Conservation (phyloP, 768 basidiomycete genomes). For the Terana coerulea region DNA sequence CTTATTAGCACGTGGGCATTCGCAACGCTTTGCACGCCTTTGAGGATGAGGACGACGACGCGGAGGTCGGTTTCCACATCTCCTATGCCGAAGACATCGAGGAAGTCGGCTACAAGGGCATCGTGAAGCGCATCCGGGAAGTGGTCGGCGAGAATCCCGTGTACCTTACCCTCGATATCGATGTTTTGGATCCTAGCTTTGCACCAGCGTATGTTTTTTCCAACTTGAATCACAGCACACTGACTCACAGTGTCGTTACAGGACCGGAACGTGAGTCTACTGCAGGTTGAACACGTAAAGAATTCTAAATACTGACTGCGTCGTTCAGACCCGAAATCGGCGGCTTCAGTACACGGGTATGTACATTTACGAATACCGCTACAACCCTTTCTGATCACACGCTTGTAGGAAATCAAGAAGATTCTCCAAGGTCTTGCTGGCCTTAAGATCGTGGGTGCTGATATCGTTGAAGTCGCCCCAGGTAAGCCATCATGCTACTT, state of each 20-base stretch:
- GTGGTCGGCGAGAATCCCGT: constrained; percentile 32
- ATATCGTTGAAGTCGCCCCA: constrained; percentile 30
- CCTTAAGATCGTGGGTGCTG: constrained; percentile 35
- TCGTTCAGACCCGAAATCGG: constrained; percentile 29
- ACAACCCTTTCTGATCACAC: neutral
- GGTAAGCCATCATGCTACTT: constrained; percentile 12
- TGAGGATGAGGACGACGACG: constrained; percentile 30
- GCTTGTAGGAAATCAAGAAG: constrained; percentile 29
- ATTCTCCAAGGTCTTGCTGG: constrained; percentile 32
- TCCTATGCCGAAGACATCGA: constrained; percentile 32
- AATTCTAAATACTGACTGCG: too few species aligned
- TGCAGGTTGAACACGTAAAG: too few species aligned
- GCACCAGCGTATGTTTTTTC: constrained; percentile 20
- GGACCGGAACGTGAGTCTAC: constrained; percentile 25
- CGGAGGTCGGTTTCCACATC: constrained; percentile 28
- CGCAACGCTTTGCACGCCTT: constrained; percentile 25
- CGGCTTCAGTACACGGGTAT: constrained; percentile 30
- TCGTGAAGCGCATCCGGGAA: constrained; percentile 30
- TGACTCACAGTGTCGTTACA: too few species aligned
- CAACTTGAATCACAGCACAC: too few species aligned
- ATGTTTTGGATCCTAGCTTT: constrained; percentile 21
- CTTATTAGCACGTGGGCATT: constrained; percentile 31
- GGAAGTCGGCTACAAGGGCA: constrained; percentile 29
- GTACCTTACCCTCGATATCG: constrained; percentile 26
- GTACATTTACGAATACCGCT: neutral